Evolutionary conservation across 2,329 filamentous ascomycete species (phyloP).

Genomic region (Penicillium palitans): DNA sequence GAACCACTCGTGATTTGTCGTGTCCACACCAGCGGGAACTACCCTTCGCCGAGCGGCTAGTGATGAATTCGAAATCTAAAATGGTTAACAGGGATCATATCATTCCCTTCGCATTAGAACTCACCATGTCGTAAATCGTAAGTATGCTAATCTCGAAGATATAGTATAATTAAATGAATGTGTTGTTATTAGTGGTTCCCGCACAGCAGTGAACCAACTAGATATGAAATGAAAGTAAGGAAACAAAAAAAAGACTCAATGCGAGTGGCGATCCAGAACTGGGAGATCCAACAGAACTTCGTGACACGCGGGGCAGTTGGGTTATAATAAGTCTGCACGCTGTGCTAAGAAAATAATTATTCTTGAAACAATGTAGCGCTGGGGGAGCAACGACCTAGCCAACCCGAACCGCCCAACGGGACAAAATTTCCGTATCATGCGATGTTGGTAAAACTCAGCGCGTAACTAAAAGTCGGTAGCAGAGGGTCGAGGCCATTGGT

Average conservation of each 20-base stretch:
- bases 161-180: background rate
- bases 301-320: constrained; percentile 3
- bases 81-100: background rate
- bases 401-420: background rate
- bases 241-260: background rate
- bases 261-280: background rate
- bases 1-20: constrained; percentile 16
- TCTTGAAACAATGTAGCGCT: constrained; percentile 5
- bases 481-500: constrained; percentile 5
- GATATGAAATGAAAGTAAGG: background rate
- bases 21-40: constrained; percentile 18
- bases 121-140: background rate
- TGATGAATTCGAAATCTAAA: constrained; percentile 11
- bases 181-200: background rate
- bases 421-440: constrained; percentile 12
- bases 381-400: constrained; percentile 6
- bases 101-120: background rate
- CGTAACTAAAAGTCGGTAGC: background rate
- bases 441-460: constrained; percentile 21
- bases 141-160: background rate
- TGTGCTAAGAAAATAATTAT: background rate
- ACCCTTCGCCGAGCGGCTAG: constrained; percentile 20
- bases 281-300: background rate
- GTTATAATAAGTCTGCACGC: background rate
- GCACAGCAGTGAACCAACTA: constrained; percentile 4